These are phyloP conservation scores for Catharanthus roseus DNA, from an alignment of 257 asterid species.

Conservation along the genomic window DNA sequence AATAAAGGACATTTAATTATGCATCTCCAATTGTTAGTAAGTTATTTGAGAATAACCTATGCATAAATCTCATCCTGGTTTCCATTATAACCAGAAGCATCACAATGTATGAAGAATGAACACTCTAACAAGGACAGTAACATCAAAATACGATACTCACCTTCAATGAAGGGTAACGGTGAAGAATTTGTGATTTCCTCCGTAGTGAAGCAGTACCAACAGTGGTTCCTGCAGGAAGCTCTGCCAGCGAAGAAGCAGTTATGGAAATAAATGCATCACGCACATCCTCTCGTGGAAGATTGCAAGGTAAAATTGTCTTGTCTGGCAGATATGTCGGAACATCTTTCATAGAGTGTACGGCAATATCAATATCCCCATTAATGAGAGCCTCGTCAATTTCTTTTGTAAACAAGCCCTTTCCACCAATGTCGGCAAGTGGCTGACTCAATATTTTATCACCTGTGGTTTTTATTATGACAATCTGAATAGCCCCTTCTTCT, in stretches of 20 bases:
- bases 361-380: slow-evolving; percentile 81
- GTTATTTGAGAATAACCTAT: background rate
- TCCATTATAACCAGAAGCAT: slow-evolving; percentile 3
- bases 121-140: background rate
- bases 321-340: slow-evolving; percentile 96
- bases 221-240: slow-evolving; percentile 78
- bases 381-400: slow-evolving; percentile 96
- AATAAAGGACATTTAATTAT: background rate
- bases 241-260: slow-evolving; percentile 64
- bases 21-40: background rate
- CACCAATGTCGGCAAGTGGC: slow-evolving; percentile 98
- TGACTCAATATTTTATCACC: slow-evolving; percentile 91
- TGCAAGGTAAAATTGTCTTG: slow-evolving; percentile 77
- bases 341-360: slow-evolving; percentile 99
- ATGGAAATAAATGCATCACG: slow-evolving; percentile 92
- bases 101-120: background rate
- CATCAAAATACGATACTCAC: slow-evolving; percentile 27
- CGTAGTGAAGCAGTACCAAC: slow-evolving; percentile 95
- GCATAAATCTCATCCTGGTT: background rate
- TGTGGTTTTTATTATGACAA: slow-evolving; percentile 82
- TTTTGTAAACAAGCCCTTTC: slow-evolving; percentile 91
- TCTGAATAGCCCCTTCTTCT: slow-evolving; percentile 84
- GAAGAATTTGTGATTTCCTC: slow-evolving; percentile 93
- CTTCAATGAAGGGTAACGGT: slow-evolving; percentile 67
- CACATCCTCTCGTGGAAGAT: slow-evolving; percentile 94